These are phyloP conservation scores for Sordariomycetes sp. DNA, from an alignment of 2,329 filamentous ascomycete species.

Conservation along the genomic window DNA sequence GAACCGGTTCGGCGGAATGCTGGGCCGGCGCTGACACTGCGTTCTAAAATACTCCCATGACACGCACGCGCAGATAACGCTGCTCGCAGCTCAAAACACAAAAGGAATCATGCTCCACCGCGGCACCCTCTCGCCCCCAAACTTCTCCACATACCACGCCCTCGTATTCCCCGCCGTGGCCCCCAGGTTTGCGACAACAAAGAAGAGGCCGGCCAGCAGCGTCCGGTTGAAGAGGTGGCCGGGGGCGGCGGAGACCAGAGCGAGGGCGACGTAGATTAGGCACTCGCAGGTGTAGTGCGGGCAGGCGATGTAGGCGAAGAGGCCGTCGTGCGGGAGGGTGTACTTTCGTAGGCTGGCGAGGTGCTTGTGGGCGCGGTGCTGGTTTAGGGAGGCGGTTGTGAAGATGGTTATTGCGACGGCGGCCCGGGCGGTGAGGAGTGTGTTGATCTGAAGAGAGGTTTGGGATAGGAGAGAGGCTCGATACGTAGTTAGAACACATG, in stretches of 20 bases:
- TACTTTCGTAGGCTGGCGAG: conserved; percentile 67
- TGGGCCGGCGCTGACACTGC: conserved; percentile 21
- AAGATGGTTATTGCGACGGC: conserved; percentile 47
- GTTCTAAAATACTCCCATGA: background rate
- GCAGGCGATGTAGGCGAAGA: conserved; percentile 63
- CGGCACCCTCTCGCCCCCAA: conserved; percentile 50
- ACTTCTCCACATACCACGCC: conserved; percentile 66
- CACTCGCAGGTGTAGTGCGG: conserved; percentile 91
- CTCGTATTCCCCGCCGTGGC: conserved; percentile 69
- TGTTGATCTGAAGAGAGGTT: background rate
- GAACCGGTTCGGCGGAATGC: conserved; percentile 43
- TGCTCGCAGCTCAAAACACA: conserved; percentile 26
- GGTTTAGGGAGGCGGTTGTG: conserved; percentile 54
- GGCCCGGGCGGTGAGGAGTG: conserved; percentile 2
- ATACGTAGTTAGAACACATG: background rate
- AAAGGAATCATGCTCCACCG: conserved; percentile 70
- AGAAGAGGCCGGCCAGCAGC: conserved; percentile 53
- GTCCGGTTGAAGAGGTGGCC: conserved; percentile 59
- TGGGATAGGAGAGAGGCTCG: conserved; percentile 18
- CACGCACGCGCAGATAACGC: background rate
- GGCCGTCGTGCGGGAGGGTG: conserved; percentile 58
- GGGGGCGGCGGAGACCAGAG: conserved; percentile 57
- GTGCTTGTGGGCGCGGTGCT: conserved; percentile 61
- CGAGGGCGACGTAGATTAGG: conserved; percentile 67
- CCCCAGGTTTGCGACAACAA: conserved; percentile 69